Evolutionary conservation across 495 filamentous ascomycete genomes (phyloP).

Genomic region (Xylaria bambusicola): DNA sequence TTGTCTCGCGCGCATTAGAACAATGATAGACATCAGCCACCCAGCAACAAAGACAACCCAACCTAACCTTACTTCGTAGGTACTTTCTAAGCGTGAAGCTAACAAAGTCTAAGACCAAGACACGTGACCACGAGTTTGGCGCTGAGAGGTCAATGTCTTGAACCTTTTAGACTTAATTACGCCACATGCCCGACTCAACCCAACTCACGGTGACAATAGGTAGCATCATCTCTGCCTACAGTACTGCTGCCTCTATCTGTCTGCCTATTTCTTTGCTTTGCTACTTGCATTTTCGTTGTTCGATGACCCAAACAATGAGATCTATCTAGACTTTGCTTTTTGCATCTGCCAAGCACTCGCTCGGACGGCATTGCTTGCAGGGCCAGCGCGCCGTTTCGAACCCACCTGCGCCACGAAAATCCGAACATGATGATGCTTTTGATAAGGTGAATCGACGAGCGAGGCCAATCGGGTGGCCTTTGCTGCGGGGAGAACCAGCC

Average conservation of each 20-base stretch:
- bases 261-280: background rate
- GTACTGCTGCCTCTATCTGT: too few species aligned
- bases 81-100: background rate
- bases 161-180: background rate
- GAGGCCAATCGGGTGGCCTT: slow-evolving; percentile 15
- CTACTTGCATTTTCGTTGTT: background rate
- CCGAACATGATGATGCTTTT: background rate
- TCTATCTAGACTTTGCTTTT: background rate
- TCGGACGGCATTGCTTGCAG: slow-evolving; percentile 17
- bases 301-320: background rate
- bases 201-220: background rate
- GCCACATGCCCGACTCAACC: background rate
- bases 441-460: slow-evolving; percentile 14
- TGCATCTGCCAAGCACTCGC: slow-evolving; percentile 5
- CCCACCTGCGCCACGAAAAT: slow-evolving; percentile 16
- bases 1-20: background rate
- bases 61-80: background rate
- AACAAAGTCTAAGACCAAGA: background rate
- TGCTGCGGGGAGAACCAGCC: background rate
- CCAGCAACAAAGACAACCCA: background rate
- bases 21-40: background rate
- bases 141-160: background rate
- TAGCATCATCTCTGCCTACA: too few species aligned
- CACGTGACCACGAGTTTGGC: background rate
- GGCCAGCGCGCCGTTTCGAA: slow-evolving; percentile 14